Conservation (phyloP, 2,329 filamentous ascomycete genomes). For the Calonectria pseudoturangicola region DNA sequence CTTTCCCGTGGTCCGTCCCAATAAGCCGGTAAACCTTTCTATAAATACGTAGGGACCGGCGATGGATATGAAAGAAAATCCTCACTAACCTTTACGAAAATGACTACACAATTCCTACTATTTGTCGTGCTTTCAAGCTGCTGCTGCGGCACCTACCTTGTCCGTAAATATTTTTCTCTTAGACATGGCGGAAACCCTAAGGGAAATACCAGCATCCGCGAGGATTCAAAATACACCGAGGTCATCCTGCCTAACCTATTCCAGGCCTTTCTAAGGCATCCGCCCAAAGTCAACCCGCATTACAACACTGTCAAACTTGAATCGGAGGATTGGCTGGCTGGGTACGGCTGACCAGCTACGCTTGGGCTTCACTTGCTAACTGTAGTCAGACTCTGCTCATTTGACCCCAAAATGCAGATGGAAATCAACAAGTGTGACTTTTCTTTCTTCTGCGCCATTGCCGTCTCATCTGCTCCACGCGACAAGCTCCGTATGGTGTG, state of each 20-base stretch:
- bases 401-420: neutral
- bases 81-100: neutral
- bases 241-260: neutral
- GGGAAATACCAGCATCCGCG: neutral
- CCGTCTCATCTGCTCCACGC: neutral
- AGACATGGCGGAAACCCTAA: neutral
- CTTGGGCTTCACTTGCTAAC: neutral
- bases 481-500: neutral
- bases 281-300: conserved; percentile 5
- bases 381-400: neutral
- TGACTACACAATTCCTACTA: neutral
- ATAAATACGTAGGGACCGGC: neutral
- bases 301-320: neutral
- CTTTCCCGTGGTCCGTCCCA: neutral
- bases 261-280: conserved; percentile 2
- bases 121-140: neutral
- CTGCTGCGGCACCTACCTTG: neutral
- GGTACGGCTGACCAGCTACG: neutral
- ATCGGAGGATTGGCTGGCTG: conserved; percentile 13
- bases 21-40: neutral
- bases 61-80: neutral
- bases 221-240: neutral
- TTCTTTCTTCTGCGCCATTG: conserved; percentile 20
- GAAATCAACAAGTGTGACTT: conserved; percentile 5
- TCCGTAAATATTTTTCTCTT: neutral